A percentile compares a stretch with the other conserved stretches of the same genome.
Evolutionary conservation across 1,284 basidiomycete genomes (phyloP).

Genomic region (Mycena sp.): DNA sequence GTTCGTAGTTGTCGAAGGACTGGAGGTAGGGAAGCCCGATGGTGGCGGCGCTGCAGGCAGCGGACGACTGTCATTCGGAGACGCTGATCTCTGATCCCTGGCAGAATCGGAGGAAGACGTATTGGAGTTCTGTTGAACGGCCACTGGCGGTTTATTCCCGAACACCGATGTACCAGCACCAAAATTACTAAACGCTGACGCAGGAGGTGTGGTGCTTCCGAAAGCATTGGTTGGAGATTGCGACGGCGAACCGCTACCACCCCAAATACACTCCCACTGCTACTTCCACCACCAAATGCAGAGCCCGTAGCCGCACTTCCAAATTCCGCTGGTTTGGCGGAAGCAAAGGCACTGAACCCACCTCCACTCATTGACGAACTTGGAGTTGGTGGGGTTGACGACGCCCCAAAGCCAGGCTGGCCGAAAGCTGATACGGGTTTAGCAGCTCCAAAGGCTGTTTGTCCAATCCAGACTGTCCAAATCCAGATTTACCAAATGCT

Average conservation of each 20-base stretch:
- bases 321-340: constrained; percentile 15
- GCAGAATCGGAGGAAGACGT: constrained; percentile 20
- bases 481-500: constrained; percentile 27
- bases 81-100: constrained; percentile 10
- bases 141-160: background rate
- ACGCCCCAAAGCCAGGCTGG: constrained; percentile 19
- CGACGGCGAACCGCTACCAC: background rate
- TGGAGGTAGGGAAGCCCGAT: constrained; percentile 13
- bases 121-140: background rate
- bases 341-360: constrained; percentile 25
- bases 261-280: background rate
- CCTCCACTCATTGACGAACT: constrained; percentile 10
- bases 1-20: constrained; percentile 6
- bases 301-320: constrained; percentile 9
- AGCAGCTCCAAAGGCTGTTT: no score
- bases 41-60: constrained; percentile 9
- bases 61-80: constrained; percentile 18
- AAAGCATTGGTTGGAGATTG: background rate
- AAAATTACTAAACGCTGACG: constrained; percentile 17
- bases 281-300: constrained; percentile 5
- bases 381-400: background rate
- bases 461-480: constrained; percentile 1
- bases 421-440: no score
- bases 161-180: constrained; percentile 7
- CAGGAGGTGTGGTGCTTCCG: constrained; percentile 1